A percentile compares a stretch with the other conserved stretches of the same genome.
These are phyloP conservation scores for Apiospora rasikravindrae DNA, from an alignment of 2,329 filamentous ascomycete genomes.

Conservation along the genomic window DNA sequence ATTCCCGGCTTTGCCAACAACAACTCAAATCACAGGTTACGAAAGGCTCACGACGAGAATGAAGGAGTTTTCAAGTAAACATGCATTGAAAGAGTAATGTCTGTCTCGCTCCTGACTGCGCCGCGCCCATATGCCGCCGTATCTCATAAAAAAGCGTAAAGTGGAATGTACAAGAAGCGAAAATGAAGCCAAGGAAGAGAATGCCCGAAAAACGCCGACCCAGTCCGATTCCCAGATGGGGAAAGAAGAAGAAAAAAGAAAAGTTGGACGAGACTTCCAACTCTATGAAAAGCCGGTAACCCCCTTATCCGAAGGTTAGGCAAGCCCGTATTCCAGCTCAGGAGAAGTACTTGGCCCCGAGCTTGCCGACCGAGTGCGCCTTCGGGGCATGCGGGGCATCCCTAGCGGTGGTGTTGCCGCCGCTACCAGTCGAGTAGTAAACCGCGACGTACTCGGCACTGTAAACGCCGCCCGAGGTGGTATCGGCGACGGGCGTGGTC, in stretches of 20 bases:
- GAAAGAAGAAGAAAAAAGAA: background rate
- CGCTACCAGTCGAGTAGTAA: conserved; percentile 24
- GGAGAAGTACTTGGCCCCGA: background rate
- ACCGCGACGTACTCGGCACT: conserved; percentile 30
- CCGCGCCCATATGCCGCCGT: background rate
- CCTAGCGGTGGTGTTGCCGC: background rate
- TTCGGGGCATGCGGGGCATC: too few species aligned
- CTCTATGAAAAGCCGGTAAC: too few species aligned
- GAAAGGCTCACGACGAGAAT: background rate
- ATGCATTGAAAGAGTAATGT: conserved; percentile 5
- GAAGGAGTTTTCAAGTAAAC: background rate
- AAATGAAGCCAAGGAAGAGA: background rate
- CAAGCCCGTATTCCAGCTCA: background rate
- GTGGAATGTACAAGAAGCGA: background rate
- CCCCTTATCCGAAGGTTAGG: background rate
- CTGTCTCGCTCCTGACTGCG: background rate
- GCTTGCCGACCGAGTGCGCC: background rate
- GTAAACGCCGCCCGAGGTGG: conserved; percentile 26
- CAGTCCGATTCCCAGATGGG: background rate
- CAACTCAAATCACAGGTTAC: background rate
- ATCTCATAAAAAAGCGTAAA: background rate
- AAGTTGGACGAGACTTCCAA: background rate
- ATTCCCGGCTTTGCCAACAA: background rate
- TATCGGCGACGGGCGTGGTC: conserved; percentile 30
- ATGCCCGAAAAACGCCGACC: background rate